Conservation (phyloP, 2,329 filamentous ascomycete genomes). For the Colletotrichum sp. region DNA sequence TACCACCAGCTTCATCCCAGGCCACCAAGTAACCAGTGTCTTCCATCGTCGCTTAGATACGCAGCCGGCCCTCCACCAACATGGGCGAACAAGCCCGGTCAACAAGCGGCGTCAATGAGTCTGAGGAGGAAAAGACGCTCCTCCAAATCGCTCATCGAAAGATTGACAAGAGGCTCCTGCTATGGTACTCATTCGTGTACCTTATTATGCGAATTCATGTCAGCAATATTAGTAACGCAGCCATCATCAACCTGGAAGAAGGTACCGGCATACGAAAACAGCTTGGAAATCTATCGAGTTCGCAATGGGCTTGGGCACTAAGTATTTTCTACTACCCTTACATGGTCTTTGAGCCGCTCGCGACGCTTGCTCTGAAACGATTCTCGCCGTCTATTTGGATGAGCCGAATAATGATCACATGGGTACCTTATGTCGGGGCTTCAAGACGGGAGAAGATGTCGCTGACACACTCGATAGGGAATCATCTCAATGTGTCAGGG, state of each 20-base stretch:
- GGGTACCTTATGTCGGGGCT: constrained; percentile 13
- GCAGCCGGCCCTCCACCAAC: background rate
- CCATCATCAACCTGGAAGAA: constrained; percentile 31
- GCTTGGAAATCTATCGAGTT: constrained; percentile 25
- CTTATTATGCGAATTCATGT: constrained; percentile 30
- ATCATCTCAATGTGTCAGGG: constrained; percentile 28
- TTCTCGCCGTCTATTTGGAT: constrained; percentile 28
- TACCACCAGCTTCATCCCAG: background rate
- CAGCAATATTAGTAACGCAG: constrained; percentile 30
- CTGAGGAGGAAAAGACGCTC: background rate
- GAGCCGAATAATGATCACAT: constrained; percentile 30
- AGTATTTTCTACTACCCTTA: constrained; percentile 30
- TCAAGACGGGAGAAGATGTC: background rate
- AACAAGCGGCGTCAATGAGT: background rate
- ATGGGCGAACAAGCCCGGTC: background rate
- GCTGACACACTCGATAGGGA: background rate
- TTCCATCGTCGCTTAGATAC: background rate
- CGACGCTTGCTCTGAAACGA: constrained; percentile 27
- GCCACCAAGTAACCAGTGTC: background rate
- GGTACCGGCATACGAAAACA: constrained; percentile 29
- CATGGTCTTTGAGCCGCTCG: constrained; percentile 29
- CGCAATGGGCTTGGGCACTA: constrained; percentile 29
- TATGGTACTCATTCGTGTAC: constrained; percentile 28
- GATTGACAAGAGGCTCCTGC: constrained; percentile 26
- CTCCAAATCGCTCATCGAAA: constrained; percentile 25